Percentiles rank a stretch among this genome's conserved stretches.
phyloP scores from a whole-genome alignment of 768 basidiomycete species.

The Pleurotus pulmonarius region DNA sequence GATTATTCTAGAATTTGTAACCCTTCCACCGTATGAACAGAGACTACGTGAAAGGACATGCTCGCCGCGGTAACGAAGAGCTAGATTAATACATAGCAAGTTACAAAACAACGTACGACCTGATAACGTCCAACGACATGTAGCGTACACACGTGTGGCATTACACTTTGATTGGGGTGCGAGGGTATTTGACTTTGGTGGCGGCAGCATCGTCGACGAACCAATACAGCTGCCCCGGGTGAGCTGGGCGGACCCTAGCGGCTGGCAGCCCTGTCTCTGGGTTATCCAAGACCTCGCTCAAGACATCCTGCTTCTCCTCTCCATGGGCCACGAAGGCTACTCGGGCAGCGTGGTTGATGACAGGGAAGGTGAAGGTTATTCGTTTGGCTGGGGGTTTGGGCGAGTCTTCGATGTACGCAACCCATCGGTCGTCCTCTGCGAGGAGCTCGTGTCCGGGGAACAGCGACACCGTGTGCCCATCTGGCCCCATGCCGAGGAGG shows the following conservation, averaged over 20 bases:
- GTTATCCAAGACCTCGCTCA: slow-evolving; percentile 71
- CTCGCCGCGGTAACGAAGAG: no score
- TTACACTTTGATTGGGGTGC: slow-evolving; percentile 56
- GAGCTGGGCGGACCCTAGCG: slow-evolving; percentile 71
- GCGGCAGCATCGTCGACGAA: slow-evolving; percentile 89
- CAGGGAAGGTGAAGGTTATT: slow-evolving; percentile 90
- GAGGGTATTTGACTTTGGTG: slow-evolving; percentile 53
- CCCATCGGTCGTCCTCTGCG: slow-evolving; percentile 88
- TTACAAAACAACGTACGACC: not conserved
- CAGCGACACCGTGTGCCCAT: slow-evolving; percentile 97
- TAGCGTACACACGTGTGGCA: not conserved
- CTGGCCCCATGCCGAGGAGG: slow-evolving; percentile 93
- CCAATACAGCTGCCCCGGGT: slow-evolving; percentile 89
- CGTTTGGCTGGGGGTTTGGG: slow-evolving; percentile 91
- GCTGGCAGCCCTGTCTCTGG: slow-evolving; percentile 81
- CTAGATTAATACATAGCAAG: no score
- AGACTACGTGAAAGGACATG: no score
- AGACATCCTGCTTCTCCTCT: slow-evolving; percentile 72
- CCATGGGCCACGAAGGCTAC: slow-evolving; percentile 90
- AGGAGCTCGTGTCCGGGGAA: slow-evolving; percentile 93
- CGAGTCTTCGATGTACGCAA: slow-evolving; percentile 88
- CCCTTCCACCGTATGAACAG: no score
- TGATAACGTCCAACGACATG: not conserved
- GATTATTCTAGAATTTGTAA: no score
- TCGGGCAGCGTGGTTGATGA: slow-evolving; percentile 84